These are phyloP conservation scores for Bolboschoenus planiculmis DNA, from an alignment of 176 grass and related monocot species.

Conservation along the genomic window DNA sequence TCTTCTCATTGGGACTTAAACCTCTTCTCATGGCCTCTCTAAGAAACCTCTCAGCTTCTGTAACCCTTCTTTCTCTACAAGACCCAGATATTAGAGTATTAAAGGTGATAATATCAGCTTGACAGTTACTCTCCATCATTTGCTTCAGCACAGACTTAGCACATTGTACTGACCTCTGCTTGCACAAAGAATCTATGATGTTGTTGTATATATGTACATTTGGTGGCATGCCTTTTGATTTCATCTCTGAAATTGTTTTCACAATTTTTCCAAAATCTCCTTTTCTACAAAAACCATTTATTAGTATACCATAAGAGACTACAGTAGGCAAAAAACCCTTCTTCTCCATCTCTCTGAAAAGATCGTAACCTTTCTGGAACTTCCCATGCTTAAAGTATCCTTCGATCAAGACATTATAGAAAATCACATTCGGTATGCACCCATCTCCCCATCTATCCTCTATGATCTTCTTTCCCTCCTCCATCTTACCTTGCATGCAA, in stretches of 20 bases:
- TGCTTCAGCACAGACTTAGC: constrained; percentile 54
- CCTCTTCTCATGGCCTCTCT: constrained; percentile 44
- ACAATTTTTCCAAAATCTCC: constrained; percentile 38
- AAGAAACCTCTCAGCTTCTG: constrained; percentile 40
- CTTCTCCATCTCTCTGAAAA: constrained; percentile 51
- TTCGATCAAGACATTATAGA: constrained; percentile 64
- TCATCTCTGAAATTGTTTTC: constrained; percentile 53
- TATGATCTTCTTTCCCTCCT: constrained; percentile 57
- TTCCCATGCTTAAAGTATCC: constrained; percentile 48
- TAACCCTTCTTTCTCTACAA: constrained; percentile 38
- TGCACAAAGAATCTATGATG: constrained; percentile 41
- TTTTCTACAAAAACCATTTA: constrained; percentile 53
- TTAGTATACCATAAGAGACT: constrained; percentile 51
- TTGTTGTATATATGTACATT: constrained; percentile 70
- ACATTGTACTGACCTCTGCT: constrained; percentile 30
- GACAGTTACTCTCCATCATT: constrained; percentile 42
- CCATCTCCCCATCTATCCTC: constrained; percentile 63
- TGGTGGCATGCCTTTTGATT: constrained; percentile 32
- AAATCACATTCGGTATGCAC: constrained; percentile 45
- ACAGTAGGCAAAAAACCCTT: constrained; percentile 59
- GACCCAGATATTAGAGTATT: constrained; percentile 57
- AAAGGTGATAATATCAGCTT: constrained; percentile 53
- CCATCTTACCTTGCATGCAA: constrained; percentile 57
- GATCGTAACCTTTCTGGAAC: constrained; percentile 36
- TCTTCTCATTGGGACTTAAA: constrained; percentile 47